A percentile compares a stretch with the other conserved stretches of the same genome.
Conservation (phyloP, 2,329 filamentous ascomycete genomes). For the Epichloe scottii region DNA sequence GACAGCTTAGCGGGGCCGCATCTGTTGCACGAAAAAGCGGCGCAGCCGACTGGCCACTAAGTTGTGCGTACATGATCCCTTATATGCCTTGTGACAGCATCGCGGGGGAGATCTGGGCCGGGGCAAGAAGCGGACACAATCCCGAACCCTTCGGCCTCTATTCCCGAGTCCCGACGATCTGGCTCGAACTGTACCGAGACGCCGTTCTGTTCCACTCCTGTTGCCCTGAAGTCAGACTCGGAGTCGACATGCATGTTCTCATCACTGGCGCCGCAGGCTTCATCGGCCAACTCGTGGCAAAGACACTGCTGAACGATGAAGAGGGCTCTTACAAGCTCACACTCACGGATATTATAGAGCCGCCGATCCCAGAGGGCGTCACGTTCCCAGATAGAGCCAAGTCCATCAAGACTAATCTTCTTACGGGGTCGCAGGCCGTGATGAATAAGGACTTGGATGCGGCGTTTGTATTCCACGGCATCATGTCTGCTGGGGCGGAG, state of each 20-base stretch:
- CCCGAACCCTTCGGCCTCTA: neutral
- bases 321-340: conserved; percentile 27
- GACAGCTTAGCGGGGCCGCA: neutral
- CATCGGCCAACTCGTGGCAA: conserved; percentile 46
- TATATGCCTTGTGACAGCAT: too few species aligned
- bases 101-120: neutral
- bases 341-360: conserved; percentile 42
- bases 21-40: too few species aligned
- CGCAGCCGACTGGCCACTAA: too few species aligned
- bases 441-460: conserved; percentile 24
- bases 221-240: too few species aligned
- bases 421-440: neutral
- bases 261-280: conserved; percentile 51
- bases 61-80: too few species aligned
- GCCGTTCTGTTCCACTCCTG: too few species aligned
- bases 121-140: neutral
- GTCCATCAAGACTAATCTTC: conserved; percentile 8
- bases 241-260: conserved; percentile 26
- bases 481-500: conserved; percentile 50
- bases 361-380: conserved; percentile 28
- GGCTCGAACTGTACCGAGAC: too few species aligned
- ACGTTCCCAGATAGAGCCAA: conserved; percentile 15
- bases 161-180: too few species aligned
- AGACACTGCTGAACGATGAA: conserved; percentile 32
- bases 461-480: conserved; percentile 47